These are phyloP conservation scores for Rutstroemia sp. DNA, from an alignment of 2,329 filamentous ascomycete genomes.

Conservation along the genomic window DNA sequence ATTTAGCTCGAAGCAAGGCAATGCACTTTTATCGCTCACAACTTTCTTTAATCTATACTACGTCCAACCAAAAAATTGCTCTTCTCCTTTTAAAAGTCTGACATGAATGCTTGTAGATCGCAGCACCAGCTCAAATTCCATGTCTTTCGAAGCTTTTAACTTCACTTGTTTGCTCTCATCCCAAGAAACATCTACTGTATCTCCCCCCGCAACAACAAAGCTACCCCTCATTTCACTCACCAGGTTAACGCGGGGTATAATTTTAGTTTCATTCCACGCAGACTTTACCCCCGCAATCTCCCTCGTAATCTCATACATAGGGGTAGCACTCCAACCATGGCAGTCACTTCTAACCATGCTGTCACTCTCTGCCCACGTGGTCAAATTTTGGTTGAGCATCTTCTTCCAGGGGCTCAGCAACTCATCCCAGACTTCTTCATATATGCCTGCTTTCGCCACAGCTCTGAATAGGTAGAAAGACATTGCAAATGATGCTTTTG, in stretches of 20 bases:
- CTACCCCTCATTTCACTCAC: not conserved
- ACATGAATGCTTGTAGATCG: too few relatives aligned
- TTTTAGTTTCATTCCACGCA: not conserved
- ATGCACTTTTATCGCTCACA: too few relatives aligned
- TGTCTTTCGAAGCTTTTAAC: not conserved
- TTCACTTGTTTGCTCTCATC: not conserved
- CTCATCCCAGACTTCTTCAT: not conserved
- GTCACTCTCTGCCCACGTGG: not conserved
- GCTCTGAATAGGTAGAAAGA: not conserved
- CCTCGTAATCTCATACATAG: not conserved
- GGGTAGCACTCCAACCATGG: slow-evolving; percentile 1
- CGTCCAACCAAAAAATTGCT: not conserved
- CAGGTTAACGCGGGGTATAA: not conserved
- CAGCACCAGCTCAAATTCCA: not conserved
- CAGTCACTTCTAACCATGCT: slow-evolving; percentile 1
- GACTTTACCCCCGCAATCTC: not conserved
- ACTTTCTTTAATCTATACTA: not conserved
- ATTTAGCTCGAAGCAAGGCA: too few relatives aligned
- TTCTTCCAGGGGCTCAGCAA: not conserved
- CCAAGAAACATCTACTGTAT: not conserved
- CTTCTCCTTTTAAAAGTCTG: not conserved
- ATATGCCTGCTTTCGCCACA: not conserved
- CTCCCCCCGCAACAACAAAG: not conserved
- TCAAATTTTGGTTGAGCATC: not conserved
- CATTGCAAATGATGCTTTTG: not conserved